Base-by-base conservation (phyloP, 495 filamentous ascomycete genomes). In the Opeltia flavorubescens region DNA sequence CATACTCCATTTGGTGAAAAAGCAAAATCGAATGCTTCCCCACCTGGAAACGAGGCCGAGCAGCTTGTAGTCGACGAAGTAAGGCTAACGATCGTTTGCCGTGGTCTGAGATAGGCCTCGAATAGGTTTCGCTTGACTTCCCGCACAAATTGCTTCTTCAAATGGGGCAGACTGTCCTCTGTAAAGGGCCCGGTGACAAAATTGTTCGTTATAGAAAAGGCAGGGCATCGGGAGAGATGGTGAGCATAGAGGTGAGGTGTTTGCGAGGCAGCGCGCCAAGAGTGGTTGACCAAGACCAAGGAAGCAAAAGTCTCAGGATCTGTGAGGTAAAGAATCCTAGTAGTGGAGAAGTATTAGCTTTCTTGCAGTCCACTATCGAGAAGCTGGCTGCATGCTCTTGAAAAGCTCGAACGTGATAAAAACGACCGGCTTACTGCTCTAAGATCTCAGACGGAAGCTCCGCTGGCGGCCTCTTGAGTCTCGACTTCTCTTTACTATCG, bases 261-360 rank as follows among this genome's bases (percentile, higher is more conserved):
- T 56, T 86, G 76, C 9, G 86, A 88, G 48, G 80, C 74, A 21
- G 64, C 69, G 49, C 81, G 74, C 86, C 86, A 93, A 70, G 77
- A 74, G 43, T 72, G 67, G 63, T 87, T 89, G 50, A 93, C 63
- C n/a, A 88, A 62, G n/a, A 83, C 70, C 45, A 93, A 67, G 25
- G 86, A 91, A 21, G 86, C 83, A 61, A 93, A 93, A 33, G 77
- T 76, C 62, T 86, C 80, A 43, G 86, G 75, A 53, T 86, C 84
- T 33, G 75, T 77, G 33, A 73, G 66, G 60, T 80, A 77, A 33
- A 93, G 75, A 53, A 89, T 89, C 55, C 86, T 93, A 57, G 44
- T 4, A 42, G 13, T 28, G 30, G 17, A 11, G 17, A 8, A 8
- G 23, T 35, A 30, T 55, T 27, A 58, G 53, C 29, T 26, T 30